Base-by-base conservation (phyloP, 2,329 filamentous ascomycete genomes). In the Colletotrichum sp. region DNA sequence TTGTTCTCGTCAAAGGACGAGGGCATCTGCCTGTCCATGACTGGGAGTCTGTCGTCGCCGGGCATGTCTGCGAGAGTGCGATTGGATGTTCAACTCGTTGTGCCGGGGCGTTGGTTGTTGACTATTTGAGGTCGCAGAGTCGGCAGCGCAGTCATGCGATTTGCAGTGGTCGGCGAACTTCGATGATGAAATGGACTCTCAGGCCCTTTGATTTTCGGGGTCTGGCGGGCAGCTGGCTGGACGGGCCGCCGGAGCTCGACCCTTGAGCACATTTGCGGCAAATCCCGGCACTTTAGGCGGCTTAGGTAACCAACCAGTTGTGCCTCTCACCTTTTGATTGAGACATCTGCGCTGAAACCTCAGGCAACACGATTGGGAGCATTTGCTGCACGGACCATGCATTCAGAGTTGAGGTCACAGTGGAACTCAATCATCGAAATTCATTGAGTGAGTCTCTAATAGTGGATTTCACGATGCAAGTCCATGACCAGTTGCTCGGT, bases 1-100 rank as follows among this genome's bases (percentile, higher is more conserved):
- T 86, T 85, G 83, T 96, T 88, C 55, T 90, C 89, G 88, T 96
- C 95, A 84, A 97, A 97, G 48, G 95, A 97, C 81, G 95, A 96
- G 79, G 95, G 95, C 81, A 96, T 88, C 15, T 91, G 91, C 79
- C 86, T 85, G 48, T 84, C 78, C 26, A 83, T 79, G 26, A 83
- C 80, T 55, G 81, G 80, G 24, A 77, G 75, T 67, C 79, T 79
- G 72, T 84, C 82, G 60, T 76, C 60, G 30, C 66, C 70, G 61
- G 74, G 48, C 74, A 77, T 77, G 3, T 6, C 34, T 55, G 57
- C 43, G 34, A 57, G 73, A 7, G 18, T 60, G 28, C 21, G 43
- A 69, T 76, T 68, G 72, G 16, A 1, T 5, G 24, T 36, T 39
- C 24, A 36, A 24, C 21, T 55, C 9, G 30, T 13, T 30, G 12